phyloP scores from a whole-genome alignment of 1,284 basidiomycete genomes.

The Chalciporus sp. region DNA sequence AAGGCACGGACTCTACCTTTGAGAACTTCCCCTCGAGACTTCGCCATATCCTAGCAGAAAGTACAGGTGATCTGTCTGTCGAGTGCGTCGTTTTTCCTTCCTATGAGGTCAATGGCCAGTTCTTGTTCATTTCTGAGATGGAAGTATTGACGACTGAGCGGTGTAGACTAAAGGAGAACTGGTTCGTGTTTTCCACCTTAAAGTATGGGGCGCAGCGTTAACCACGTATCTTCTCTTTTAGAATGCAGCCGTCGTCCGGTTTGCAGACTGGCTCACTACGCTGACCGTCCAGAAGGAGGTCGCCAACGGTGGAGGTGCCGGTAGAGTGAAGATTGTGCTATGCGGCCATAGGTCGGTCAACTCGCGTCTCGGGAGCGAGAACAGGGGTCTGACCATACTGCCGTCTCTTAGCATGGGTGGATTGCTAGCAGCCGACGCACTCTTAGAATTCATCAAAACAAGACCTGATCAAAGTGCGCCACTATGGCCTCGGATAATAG shows the following conservation, averaged over 20 bases:
- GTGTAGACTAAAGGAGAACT: constrained; percentile 81
- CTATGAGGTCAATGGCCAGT: constrained; percentile 67
- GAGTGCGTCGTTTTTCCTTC: constrained; percentile 85
- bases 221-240: constrained; percentile 34
- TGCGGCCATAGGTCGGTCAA: constrained; percentile 84
- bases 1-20: constrained; percentile 81
- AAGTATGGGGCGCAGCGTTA: not conserved
- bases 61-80: constrained; percentile 54
- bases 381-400: not conserved
- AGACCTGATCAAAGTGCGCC: constrained; percentile 64
- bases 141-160: constrained; percentile 15
- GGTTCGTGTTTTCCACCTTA: constrained; percentile 48
- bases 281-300: constrained; percentile 81
- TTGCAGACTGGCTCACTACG: constrained; percentile 88
- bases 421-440: constrained; percentile 82
- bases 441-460: constrained; percentile 71
- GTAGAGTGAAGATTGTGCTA: constrained; percentile 80
- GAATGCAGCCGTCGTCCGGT: constrained; percentile 79
- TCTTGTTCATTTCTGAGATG: constrained; percentile 5
- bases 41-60: constrained; percentile 71
- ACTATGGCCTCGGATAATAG: constrained; percentile 83
- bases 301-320: constrained; percentile 70
- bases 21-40: constrained; percentile 75
- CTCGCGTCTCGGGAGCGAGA: not conserved
- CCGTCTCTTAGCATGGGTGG: constrained; percentile 78